Conservation (phyloP, 1,284 basidiomycete species). For the Apiotrichum sp. region DNA sequence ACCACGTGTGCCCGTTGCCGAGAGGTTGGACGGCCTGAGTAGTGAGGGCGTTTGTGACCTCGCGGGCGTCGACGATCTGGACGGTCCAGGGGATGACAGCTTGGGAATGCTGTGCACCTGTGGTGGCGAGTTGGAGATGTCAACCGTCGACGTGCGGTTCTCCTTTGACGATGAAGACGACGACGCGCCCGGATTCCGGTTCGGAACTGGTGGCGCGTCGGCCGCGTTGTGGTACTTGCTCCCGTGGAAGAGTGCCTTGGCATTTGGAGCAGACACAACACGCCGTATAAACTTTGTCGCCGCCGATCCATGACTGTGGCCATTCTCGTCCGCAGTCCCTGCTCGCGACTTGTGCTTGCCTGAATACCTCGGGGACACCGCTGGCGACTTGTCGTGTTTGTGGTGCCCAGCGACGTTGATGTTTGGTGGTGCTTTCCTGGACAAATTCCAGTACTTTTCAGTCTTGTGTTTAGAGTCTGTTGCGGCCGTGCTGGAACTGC, state of each 20-base stretch:
- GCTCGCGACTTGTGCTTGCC: not conserved
- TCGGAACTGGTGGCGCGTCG: conserved; percentile 35
- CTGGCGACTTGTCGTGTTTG: conserved; percentile 1
- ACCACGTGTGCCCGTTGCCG: conserved; percentile 26
- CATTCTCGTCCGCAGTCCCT: conserved; percentile 4
- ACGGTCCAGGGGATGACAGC: conserved; percentile 57
- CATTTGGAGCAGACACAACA: conserved; percentile 93
- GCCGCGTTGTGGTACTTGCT: conserved; percentile 22
- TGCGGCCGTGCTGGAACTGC: conserved; percentile 5
- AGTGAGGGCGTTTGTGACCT: conserved; percentile 27
- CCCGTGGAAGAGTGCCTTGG: conserved; percentile 71
- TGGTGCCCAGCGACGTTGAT: not conserved
- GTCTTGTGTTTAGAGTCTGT: conserved; percentile 6
- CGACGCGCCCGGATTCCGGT: not conserved
- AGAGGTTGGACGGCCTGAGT: conserved; percentile 47
- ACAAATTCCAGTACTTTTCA: conserved; percentile 25
- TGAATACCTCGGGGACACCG: not conserved
- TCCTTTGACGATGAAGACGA: not conserved
- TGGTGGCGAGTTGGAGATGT: conserved; percentile 22
- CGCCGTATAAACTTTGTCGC: conserved; percentile 65
- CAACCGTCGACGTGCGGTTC: conserved; percentile 1
- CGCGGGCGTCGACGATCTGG: conserved; percentile 56
- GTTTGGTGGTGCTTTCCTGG: conserved; percentile 10
- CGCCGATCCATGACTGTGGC: not conserved
- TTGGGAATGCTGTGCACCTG: conserved; percentile 2